Evolutionary conservation across 2,329 filamentous ascomycete genomes (phyloP).

Genomic region (Penicillium griseofulvum): DNA sequence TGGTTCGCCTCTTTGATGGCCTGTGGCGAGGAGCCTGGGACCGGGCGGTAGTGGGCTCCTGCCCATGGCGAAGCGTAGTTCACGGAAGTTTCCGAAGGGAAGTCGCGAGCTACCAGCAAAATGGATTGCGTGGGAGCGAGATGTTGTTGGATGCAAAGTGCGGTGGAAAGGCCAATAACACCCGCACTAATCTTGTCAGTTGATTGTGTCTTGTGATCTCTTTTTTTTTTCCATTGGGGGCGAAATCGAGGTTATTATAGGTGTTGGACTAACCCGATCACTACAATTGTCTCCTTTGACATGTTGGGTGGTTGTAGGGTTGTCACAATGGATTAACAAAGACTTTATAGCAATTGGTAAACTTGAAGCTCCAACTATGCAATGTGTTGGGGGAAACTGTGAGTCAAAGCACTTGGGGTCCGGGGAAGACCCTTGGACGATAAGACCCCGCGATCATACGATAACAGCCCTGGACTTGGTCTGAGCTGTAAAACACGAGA

Average conservation of each 20-base stretch:
- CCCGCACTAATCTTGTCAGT: slow-evolving; percentile 35
- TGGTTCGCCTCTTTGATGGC: slow-evolving; percentile 36
- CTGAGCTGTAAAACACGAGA: no score
- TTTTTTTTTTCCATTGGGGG: background rate
- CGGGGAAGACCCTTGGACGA: slow-evolving; percentile 13
- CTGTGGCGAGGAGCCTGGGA: slow-evolving; percentile 41
- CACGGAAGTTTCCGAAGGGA: slow-evolving; percentile 40
- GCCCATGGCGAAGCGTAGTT: slow-evolving; percentile 50
- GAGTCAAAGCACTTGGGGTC: background rate
- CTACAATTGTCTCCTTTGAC: slow-evolving; percentile 35
- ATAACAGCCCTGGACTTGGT: slow-evolving; percentile 1
- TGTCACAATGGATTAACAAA: background rate
- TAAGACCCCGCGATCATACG: slow-evolving; percentile 18
- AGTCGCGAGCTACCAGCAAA: slow-evolving; percentile 42
- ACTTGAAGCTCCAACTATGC: background rate
- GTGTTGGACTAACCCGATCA: slow-evolving; percentile 33
- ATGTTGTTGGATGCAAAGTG: slow-evolving; percentile 34
- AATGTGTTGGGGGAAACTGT: background rate
- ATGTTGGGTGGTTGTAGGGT: slow-evolving; percentile 12
- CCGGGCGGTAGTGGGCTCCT: slow-evolving; percentile 49
- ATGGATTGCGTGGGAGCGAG: slow-evolving; percentile 30
- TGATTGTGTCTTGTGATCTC: background rate
- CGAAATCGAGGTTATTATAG: background rate
- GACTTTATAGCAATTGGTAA: background rate
- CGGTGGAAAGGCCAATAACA: slow-evolving; percentile 41